Evolutionary conservation across 257 asterid genomes (phyloP).

Genomic region (Prunella vulgaris): DNA sequence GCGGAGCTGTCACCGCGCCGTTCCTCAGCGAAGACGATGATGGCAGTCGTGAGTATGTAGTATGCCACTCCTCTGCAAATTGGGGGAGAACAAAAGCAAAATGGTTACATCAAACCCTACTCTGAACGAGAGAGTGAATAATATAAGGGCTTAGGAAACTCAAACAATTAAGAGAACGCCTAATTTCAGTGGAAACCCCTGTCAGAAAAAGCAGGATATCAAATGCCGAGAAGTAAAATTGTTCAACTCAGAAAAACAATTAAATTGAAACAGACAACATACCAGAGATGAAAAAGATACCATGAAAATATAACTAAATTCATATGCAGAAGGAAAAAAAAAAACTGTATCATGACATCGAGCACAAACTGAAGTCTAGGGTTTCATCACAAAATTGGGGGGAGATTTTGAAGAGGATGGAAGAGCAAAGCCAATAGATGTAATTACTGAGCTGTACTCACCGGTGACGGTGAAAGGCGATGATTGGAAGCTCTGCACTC

Average conservation of each 20-base stretch:
- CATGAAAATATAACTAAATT: not conserved
- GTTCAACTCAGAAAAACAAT: not conserved
- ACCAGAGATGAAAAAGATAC: not conserved
- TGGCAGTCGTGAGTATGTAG: too few relatives aligned
- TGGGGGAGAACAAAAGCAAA: too few relatives aligned
- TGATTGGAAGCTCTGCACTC: not conserved
- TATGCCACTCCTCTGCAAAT: too few relatives aligned
- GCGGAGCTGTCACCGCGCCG: too few relatives aligned
- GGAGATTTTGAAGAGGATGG: not conserved
- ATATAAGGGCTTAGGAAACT: too few relatives aligned
- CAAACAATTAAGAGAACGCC: not conserved
- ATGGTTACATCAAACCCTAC: too few relatives aligned
- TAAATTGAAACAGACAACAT: not conserved
- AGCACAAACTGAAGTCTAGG: not conserved
- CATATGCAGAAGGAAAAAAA: not conserved
- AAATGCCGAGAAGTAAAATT: not conserved
- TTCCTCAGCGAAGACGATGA: too few relatives aligned
- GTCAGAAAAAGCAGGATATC: not conserved
- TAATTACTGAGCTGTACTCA: not conserved
- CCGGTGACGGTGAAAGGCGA: not conserved
- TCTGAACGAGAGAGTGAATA: too few relatives aligned
- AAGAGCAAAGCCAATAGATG: not conserved
- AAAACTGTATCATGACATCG: not conserved
- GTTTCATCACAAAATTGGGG: not conserved
- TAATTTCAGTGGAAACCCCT: not conserved